phyloP scores from a whole-genome alignment of 2,329 filamentous ascomycete species.

The Sporothrix globosa region DNA sequence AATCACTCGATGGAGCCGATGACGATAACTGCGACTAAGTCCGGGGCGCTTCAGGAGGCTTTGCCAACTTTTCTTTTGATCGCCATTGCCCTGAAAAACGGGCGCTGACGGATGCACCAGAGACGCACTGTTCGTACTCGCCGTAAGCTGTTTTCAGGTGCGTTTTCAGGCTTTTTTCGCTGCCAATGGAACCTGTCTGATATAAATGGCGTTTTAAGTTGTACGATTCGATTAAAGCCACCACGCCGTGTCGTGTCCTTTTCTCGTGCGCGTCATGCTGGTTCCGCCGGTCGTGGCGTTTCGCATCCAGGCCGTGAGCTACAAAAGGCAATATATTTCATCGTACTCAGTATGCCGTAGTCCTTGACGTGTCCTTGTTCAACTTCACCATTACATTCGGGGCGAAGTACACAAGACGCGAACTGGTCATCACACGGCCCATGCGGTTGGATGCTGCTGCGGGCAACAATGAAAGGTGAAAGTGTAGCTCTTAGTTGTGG shows the following conservation, averaged over 20 bases:
- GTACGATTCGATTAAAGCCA: neutral
- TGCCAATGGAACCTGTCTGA: neutral
- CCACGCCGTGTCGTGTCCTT: conserved; percentile 1
- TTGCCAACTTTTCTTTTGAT: neutral
- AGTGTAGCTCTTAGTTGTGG: neutral
- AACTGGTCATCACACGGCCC: neutral
- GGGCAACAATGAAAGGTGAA: neutral
- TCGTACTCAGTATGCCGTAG: neutral
- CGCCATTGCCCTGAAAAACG: neutral
- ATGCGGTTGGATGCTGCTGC: conserved; percentile 7
- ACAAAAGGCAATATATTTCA: too few species aligned
- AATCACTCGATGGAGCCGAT: neutral
- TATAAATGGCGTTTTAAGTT: neutral
- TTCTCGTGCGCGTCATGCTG: neutral
- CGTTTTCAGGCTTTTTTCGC: too few species aligned
- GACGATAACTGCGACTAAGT: conserved; percentile 20
- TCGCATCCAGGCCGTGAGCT: neutral
- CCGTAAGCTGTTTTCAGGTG: too few species aligned
- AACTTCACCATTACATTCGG: neutral
- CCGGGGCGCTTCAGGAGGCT: neutral
- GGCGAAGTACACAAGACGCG: neutral
- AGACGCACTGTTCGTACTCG: neutral
- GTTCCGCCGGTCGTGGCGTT: neutral
- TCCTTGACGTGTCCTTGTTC: too few species aligned
- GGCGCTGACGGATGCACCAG: conserved; percentile 11